Evolutionary conservation across 192 early-diverging fungal species (phyloP), one percentile per base, ranked within the genome.

Genomic region (Podila horticola): DNA sequence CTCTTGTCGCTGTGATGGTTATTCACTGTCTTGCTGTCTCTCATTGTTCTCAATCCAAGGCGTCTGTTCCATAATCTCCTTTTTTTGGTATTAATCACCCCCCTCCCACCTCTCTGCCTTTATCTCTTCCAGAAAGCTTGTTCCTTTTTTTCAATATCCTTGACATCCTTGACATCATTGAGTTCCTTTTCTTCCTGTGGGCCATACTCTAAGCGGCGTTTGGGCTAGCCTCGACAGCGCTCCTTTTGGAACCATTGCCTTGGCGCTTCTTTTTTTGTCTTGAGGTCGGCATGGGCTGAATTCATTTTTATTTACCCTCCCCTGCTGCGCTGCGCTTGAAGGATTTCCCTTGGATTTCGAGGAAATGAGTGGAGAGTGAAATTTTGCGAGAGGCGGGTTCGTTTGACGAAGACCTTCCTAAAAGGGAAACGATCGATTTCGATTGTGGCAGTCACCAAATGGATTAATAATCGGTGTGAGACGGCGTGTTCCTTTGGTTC

Each of bases 321-420:
- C 52, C n/a, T 55, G 52, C 24, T 55, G 52, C 52, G 52, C 52
- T 24, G 52, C 52, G 52, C 52, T 24, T 24, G 52, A 55, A 55
- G 9, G 52, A 55, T 55, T 55, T 55, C n/a, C 52, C 52, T 55
- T 55, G 3, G n/a, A 20, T 19, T 52, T 19, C 20, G 13, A 15
- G 50, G 50, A 51, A n/a, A 26, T 10, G 34, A 36, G 34, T 36
- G 52, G 52, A 55, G n/a, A 24, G n/a, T 22, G 52, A 26, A 45
- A 17, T 15, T 45, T 45, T 45, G 41, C 11, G 41, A 17, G 15
- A 45, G 52, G 24, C 52, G 0, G 8, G 1, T 0, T 55, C 52
- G 24, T 55, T 55, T 55, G 52, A 55, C 52, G 41, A 24, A 0
- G 52, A 9, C 52, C 17, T 55, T 55, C 52, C 52, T 19, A 55